Evolutionary conservation across 2,329 filamentous ascomycete species (phyloP).

Genomic region (Coniochaeta sp.): DNA sequence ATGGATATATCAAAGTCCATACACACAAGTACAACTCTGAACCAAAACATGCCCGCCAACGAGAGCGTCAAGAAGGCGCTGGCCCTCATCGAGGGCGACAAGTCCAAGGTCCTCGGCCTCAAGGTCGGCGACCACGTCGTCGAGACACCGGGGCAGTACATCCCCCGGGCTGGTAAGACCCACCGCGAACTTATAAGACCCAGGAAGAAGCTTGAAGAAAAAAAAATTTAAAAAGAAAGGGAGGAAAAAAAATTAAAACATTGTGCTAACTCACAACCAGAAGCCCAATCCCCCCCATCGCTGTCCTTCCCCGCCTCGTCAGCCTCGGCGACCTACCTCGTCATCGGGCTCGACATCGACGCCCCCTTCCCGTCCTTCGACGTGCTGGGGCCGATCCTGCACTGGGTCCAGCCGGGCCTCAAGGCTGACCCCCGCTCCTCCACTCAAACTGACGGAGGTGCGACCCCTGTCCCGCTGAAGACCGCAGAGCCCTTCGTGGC

Average conservation of each 20-base stretch:
- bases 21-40: not conserved
- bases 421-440: constrained; percentile 9
- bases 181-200: no score
- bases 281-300: constrained; percentile 2
- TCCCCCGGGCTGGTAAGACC: constrained; percentile 4
- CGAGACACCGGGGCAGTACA: constrained; percentile 4
- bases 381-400: constrained; percentile 35
- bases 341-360: constrained; percentile 37
- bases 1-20: no score
- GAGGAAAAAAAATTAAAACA: no score
- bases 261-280: not conserved
- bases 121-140: constrained; percentile 3
- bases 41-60: constrained; percentile 6
- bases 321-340: constrained; percentile 22
- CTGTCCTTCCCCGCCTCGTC: not conserved
- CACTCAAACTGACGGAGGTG: not conserved
- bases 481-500: constrained; percentile 16
- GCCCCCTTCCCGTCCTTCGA: constrained; percentile 33
- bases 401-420: constrained; percentile 37
- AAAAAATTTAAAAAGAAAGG: no score
- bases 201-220: no score
- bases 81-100: constrained; percentile 3
- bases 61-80: constrained; percentile 3
- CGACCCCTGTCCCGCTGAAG: not conserved
- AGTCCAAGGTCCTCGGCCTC: constrained; percentile 6